Percentiles rank a stretch among this genome's conserved stretches.
These are phyloP conservation scores for Aspergillus quadricinctus DNA, from an alignment of 2,329 filamentous ascomycete genomes.

Conservation along the genomic window DNA sequence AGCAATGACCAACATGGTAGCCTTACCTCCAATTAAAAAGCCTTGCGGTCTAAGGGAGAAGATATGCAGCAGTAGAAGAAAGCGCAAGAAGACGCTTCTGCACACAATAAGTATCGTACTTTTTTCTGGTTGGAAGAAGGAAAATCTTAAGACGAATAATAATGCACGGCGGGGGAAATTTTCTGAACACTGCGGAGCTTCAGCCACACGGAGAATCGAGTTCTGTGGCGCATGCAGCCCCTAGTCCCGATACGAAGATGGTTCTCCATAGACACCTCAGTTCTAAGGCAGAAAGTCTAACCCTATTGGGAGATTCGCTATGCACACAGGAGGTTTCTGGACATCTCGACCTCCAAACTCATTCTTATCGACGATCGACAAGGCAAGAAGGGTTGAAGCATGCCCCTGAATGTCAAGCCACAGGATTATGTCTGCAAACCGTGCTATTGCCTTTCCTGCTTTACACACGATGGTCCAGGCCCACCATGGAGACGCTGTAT, in stretches of 20 bases:
- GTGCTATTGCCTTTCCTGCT: neutral
- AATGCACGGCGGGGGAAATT: conserved; percentile 13
- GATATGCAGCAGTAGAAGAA: neutral
- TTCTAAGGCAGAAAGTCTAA: neutral
- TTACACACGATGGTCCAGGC: neutral
- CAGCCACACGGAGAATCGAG: conserved; percentile 2
- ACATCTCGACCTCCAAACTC: neutral
- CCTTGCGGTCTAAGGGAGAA: neutral
- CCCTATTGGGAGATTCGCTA: neutral
- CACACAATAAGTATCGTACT: conserved; percentile 1
- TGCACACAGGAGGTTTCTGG: too few species aligned
- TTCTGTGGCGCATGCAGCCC: neutral
- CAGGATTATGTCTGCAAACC: neutral
- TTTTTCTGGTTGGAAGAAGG: conserved; percentile 1
- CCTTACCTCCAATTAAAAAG: neutral
- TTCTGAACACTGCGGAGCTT: conserved; percentile 9
- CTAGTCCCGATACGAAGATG: neutral
- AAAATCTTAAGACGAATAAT: conserved; percentile 3
- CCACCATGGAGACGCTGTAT: neutral
- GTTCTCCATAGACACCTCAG: neutral
- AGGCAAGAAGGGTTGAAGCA: neutral
- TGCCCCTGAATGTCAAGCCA: neutral
- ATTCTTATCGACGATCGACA: neutral
- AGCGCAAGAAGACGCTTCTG: neutral
- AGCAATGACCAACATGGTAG: neutral